A percentile compares a stretch with the other conserved stretches of the same genome.
These are phyloP conservation scores for Penicillium oxalicum DNA, from an alignment of 2,329 filamentous ascomycete genomes.

Conservation along the genomic window DNA sequence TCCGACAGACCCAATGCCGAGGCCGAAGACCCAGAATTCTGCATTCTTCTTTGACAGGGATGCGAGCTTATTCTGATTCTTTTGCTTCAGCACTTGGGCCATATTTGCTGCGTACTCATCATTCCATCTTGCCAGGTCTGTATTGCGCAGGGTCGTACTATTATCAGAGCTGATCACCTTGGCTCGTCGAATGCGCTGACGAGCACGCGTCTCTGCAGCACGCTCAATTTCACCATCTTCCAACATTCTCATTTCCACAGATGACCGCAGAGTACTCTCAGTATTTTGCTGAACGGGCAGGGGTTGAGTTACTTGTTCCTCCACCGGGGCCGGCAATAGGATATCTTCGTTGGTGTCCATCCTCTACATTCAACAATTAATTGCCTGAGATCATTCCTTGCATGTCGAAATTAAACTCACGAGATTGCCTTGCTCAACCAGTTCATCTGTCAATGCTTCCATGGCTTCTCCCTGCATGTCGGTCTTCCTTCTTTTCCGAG, in stretches of 20 bases:
- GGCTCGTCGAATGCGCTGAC: conserved; percentile 25
- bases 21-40: conserved; percentile 53
- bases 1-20: conserved; percentile 52
- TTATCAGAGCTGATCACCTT: conserved; percentile 46
- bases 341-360: background rate
- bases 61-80: conserved; percentile 37
- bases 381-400: background rate
- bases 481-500: conserved; percentile 9
- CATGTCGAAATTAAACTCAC: background rate
- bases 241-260: background rate
- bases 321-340: background rate
- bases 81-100: conserved; percentile 42
- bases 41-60: conserved; percentile 58
- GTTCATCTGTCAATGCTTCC: background rate
- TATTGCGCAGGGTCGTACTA: conserved; percentile 49
- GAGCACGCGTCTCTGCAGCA: conserved; percentile 18
- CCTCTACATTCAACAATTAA: background rate
- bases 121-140: conserved; percentile 53
- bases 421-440: background rate
- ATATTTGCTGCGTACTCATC: conserved; percentile 57
- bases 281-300: background rate
- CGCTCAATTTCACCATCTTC: background rate
- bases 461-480: background rate
- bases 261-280: background rate
- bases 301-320: conserved; percentile 2